These are phyloP conservation scores for Termitomyces sp. DNA, from an alignment of 768 basidiomycete genomes.

Conservation along the genomic window DNA sequence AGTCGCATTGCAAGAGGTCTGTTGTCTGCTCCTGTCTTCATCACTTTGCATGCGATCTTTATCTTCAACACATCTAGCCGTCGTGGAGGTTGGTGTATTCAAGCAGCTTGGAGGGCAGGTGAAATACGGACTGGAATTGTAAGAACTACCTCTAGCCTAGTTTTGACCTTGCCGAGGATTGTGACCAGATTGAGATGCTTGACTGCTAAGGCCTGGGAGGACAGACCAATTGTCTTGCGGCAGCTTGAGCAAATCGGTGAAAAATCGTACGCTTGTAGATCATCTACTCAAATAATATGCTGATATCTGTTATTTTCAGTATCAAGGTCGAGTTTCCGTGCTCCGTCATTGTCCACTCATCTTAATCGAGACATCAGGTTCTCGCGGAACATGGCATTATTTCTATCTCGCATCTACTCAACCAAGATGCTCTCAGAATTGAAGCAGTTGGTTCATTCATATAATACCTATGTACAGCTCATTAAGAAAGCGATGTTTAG, in stretches of 20 bases:
- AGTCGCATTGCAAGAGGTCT: slow-evolving; percentile 73
- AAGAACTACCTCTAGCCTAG: slow-evolving; percentile 23
- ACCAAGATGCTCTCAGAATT: slow-evolving; percentile 55
- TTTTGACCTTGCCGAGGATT: not conserved
- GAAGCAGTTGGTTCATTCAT: slow-evolving; percentile 47
- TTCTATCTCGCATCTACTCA: slow-evolving; percentile 53
- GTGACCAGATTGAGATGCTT: slow-evolving; percentile 67
- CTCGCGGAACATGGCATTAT: slow-evolving; percentile 73
- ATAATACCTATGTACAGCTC: not conserved
- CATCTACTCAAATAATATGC: slow-evolving; percentile 25
- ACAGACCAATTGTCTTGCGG: slow-evolving; percentile 75
- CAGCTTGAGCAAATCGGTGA: slow-evolving; percentile 92
- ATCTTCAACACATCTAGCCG: slow-evolving; percentile 39
- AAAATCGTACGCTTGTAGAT: slow-evolving; percentile 63
- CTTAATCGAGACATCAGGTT: slow-evolving; percentile 40
- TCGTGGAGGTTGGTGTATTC: slow-evolving; percentile 73
- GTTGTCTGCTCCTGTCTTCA: slow-evolving; percentile 1
- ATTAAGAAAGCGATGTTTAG: slow-evolving; percentile 30
- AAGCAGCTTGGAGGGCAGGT: slow-evolving; percentile 64
- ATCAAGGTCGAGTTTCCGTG: slow-evolving; percentile 11
- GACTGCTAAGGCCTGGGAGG: slow-evolving; percentile 89
- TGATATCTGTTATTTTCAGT: slow-evolving; percentile 20
- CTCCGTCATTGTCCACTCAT: not conserved
- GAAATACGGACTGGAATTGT: slow-evolving; percentile 77
- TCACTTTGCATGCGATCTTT: slow-evolving; percentile 3